Conservation (phyloP, 208 protist species). For the Acanthamoeba sp. region DNA sequence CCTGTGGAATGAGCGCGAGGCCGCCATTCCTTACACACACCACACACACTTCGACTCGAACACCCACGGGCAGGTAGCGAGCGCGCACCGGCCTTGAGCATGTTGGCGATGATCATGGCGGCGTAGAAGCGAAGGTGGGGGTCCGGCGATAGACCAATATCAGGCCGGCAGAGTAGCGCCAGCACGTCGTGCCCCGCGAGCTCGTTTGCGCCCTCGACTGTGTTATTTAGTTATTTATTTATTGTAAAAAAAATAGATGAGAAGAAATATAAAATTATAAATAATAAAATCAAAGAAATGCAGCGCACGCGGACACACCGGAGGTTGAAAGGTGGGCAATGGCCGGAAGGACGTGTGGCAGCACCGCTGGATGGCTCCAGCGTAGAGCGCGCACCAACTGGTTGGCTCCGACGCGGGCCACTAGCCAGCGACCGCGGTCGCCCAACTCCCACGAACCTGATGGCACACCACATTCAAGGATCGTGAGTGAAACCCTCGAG, state of each 20-base stretch:
- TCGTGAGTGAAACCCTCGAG: neutral
- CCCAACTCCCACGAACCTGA: neutral
- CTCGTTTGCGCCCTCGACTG: neutral
- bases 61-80: too few species aligned
- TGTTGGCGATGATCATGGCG: neutral
- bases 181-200: neutral
- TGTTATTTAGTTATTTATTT: too few species aligned
- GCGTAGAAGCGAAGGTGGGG: conserved; percentile 16
- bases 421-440: neutral
- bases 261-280: neutral
- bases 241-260: neutral
- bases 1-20: neutral
- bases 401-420: neutral
- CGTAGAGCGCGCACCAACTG: conserved; percentile 1
- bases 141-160: neutral
- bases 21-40: too few species aligned
- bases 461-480: too few species aligned
- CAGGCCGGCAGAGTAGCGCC: neutral
- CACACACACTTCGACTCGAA: too few species aligned
- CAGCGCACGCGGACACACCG: neutral
- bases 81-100: neutral
- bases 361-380: conserved; percentile 8
- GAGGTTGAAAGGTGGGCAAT: neutral
- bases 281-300: neutral
- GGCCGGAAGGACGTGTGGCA: neutral